Evolutionary conservation across 2,329 filamentous ascomycete genomes (phyloP).

Genomic region (Hymenotorrendiella dingleyae): DNA sequence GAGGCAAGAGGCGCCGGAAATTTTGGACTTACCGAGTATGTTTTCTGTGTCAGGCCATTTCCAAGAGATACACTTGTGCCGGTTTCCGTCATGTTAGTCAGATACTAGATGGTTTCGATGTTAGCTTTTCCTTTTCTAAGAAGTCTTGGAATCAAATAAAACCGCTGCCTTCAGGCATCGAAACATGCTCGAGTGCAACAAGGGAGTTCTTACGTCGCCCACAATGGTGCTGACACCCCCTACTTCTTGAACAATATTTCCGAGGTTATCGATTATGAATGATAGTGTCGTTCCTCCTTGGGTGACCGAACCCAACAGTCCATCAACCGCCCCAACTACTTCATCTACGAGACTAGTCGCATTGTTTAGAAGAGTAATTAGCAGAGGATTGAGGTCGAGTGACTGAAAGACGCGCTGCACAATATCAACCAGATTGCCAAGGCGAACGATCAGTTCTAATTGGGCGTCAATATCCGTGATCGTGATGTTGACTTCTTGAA

Average conservation of each 20-base stretch:
- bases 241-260: conserved; percentile 57
- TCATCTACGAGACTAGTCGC: conserved; percentile 45
- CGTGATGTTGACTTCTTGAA: conserved; percentile 52
- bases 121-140: too few species aligned
- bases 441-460: conserved; percentile 52
- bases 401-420: conserved; percentile 55
- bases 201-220: too few species aligned
- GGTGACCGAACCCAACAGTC: conserved; percentile 52
- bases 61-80: conserved; percentile 25
- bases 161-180: too few species aligned
- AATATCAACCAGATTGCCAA: conserved; percentile 54
- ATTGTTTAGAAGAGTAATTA: conserved; percentile 49
- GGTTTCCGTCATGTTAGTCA: conserved; percentile 52
- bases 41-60: conserved; percentile 41
- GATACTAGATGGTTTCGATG: too few species aligned
- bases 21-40: conserved; percentile 45
- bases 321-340: conserved; percentile 52
- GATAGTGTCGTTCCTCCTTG: conserved; percentile 48
- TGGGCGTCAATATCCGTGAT: conserved; percentile 54
- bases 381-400: conserved; percentile 55
- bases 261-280: conserved; percentile 55
- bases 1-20: too few species aligned
- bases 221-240: conserved; percentile 47
- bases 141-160: too few species aligned
- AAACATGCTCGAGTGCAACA: too few species aligned